Conservation (phyloP, 257 asterid species). For the Primulina eburnea region DNA sequence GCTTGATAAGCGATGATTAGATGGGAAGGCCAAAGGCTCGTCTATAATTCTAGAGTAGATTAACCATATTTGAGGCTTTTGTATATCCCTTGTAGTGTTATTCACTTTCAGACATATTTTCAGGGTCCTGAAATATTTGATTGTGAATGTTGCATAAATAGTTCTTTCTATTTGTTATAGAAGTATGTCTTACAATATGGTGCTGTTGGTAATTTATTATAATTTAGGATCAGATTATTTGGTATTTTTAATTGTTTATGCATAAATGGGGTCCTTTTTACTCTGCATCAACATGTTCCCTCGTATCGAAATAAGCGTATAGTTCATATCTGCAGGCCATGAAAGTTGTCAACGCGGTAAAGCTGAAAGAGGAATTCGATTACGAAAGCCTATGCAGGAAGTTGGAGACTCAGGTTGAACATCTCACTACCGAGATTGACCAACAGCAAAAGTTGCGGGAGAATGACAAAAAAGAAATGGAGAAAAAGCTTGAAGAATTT, state of each 20-base stretch:
- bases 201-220: slow-evolving; percentile 1
- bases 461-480: slow-evolving; percentile 51
- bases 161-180: background rate
- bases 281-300: background rate
- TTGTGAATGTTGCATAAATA: background rate
- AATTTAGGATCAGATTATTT: background rate
- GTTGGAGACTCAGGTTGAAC: slow-evolving; percentile 76
- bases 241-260: background rate
- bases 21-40: too few relatives aligned
- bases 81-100: too few relatives aligned
- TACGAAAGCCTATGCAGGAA: slow-evolving; percentile 84
- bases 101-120: background rate
- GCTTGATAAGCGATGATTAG: too few relatives aligned
- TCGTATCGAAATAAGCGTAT: slow-evolving; percentile 20
- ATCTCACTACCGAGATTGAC: slow-evolving; percentile 70
- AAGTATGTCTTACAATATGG: background rate
- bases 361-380: slow-evolving; percentile 90
- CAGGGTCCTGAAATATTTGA: background rate
- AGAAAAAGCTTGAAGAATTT: slow-evolving; percentile 47
- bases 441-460: slow-evolving; percentile 66
- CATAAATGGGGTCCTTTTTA: background rate
- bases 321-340: slow-evolving; percentile 65
- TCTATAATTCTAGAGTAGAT: too few relatives aligned
- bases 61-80: too few relatives aligned
- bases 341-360: slow-evolving; percentile 75